Evolutionary conservation across 352 stramenopile species (phyloP).

Genomic region (Pythium oligandrum): DNA sequence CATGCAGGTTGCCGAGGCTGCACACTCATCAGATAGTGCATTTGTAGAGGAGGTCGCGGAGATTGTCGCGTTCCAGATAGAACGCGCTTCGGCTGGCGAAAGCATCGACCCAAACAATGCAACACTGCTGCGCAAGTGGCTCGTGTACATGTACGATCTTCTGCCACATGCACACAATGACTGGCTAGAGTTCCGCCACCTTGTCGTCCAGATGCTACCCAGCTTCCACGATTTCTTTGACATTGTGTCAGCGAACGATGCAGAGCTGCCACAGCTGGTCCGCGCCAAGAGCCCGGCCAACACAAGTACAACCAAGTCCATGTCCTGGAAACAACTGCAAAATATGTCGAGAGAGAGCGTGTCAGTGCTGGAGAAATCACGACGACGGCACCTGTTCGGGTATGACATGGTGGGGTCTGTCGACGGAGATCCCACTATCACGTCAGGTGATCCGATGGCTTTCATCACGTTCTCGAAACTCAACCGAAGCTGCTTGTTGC

Average conservation of each 20-base stretch:
- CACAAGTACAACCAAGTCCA: slow-evolving; percentile 12
- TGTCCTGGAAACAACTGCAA: slow-evolving; percentile 21
- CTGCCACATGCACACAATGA: slow-evolving; percentile 21
- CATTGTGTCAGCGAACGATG: slow-evolving; percentile 11
- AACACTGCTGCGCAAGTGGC: slow-evolving; percentile 15
- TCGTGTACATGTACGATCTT: slow-evolving; percentile 19
- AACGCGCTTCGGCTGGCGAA: background rate
- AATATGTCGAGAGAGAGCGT: slow-evolving; percentile 23
- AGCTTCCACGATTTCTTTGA: slow-evolving; percentile 26
- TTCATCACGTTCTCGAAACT: slow-evolving; percentile 58
- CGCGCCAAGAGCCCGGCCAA: slow-evolving; percentile 15
- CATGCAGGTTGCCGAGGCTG: background rate
- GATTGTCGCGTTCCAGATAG: slow-evolving; percentile 7
- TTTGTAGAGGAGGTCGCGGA: slow-evolving; percentile 12
- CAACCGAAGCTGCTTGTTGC: slow-evolving; percentile 58
- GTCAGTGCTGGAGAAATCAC: slow-evolving; percentile 36
- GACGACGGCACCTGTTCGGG: slow-evolving; percentile 55
- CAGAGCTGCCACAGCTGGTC: slow-evolving; percentile 7
- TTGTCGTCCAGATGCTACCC: slow-evolving; percentile 24
- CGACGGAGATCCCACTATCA: background rate
- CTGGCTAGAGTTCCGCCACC: slow-evolving; percentile 29
- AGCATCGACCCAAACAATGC: background rate
- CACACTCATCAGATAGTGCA: too few relatives aligned
- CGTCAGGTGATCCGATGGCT: slow-evolving; percentile 23
- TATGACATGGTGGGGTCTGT: slow-evolving; percentile 38